Evolutionary conservation across 129 eudicot species (phyloP).

Genomic region (Centella asiatica): DNA sequence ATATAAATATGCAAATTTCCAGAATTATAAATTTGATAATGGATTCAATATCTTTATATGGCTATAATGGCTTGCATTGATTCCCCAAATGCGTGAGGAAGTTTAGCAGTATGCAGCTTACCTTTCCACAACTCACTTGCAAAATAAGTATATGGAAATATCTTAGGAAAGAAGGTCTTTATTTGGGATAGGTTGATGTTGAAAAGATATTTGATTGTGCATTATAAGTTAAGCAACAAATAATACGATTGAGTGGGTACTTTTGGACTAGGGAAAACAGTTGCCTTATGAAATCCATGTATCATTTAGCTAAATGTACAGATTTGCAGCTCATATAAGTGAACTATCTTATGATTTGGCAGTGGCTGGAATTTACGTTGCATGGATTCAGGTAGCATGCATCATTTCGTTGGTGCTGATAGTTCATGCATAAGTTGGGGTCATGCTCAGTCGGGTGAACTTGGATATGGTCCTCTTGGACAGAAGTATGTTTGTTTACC

Average conservation of each 20-base stretch:
- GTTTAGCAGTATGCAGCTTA: background rate
- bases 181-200: no score
- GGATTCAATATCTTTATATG: background rate
- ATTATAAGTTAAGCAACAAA: no score
- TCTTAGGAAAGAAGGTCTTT: no score
- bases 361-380: conserved; percentile 90
- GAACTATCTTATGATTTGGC: conserved; percentile 6
- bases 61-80: no score
- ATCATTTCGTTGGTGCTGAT: conserved; percentile 95
- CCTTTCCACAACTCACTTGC: background rate
- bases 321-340: background rate
- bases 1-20: background rate
- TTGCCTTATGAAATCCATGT: no score
- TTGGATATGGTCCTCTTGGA: conserved; percentile 81
- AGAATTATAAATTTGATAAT: background rate
- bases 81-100: background rate
- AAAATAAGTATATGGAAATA: background rate
- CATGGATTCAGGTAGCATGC: conserved; percentile 86
- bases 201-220: no score
- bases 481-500: conserved; percentile 52
- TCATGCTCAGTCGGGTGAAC: conserved; percentile 80
- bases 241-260: no score
- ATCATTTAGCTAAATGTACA: background rate
- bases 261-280: no score
- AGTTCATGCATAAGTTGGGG: conserved; percentile 98